Base-by-base conservation (phyloP, 2,329 filamentous ascomycete genomes). In the Paradendryphiella salina region DNA sequence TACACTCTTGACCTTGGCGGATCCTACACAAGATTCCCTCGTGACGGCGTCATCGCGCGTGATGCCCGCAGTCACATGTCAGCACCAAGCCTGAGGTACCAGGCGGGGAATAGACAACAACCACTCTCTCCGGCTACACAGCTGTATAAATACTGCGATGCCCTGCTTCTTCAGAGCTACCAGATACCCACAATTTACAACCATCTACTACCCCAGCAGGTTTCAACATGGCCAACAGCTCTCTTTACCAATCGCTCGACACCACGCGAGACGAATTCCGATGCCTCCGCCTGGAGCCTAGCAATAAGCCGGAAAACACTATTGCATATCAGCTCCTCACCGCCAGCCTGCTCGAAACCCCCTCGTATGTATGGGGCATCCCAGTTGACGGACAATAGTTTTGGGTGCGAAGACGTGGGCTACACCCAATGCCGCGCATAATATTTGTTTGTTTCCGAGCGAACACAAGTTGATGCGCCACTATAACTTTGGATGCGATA, bases 331-430 rank as follows among this genome's bases (percentile, higher is more conserved):
- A 28, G 1, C 41, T 44, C 17, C 29, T 44, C 32, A 46, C 17
- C 6, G 20, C 32, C 23, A 36, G 34, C 15, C 32, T 58, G 0
- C 2, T 20, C 5, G 43, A 60, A n/a, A 9, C 56, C n/a, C 31
- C 57, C 13, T 57, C 53, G 0, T 60, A 60, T 4, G 39, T 41
- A 1, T 60, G 50, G 56, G 56, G 41, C 10, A 20, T n/a, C n/a
- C n/a, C n/a, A n/a, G n/a, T n/a, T n/a, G n/a, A n/a, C n/a, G n/a
- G n/a, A n/a, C n/a, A n/a, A n/a, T n/a, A n/a, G n/a, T n/a, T n/a
- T n/a, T n/a, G n/a, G n/a, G n/a, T n/a, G n/a, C n/a, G n/a, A n/a
- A n/a, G n/a, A n/a, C n/a, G n/a, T n/a, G n/a, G n/a, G n/a, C n/a
- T n/a, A 13, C 17, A 21, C 17, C 17, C 13, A n/a, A 17, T 15